Evolutionary conservation across 805 yeast species (phyloP), one percentile per base, ranked within the genome.

Genomic region (Torulaspora microellipsoides): DNA sequence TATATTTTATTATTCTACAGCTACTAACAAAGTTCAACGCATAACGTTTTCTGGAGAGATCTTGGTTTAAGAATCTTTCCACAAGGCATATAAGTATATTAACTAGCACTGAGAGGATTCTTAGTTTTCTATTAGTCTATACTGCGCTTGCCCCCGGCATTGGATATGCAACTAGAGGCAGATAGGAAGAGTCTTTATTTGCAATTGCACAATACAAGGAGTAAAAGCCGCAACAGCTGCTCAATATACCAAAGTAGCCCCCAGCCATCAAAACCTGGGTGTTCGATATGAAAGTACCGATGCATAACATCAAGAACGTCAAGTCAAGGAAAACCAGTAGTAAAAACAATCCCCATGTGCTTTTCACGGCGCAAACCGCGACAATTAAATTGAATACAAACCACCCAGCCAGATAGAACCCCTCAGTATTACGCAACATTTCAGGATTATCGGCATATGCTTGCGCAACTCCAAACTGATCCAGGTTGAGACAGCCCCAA

Each of bases 151-250:
- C 68, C 35, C 63, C 54, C 37, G 83, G 83, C 75, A 80, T 77
- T 40, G 69, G 77, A 25, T 74, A 55, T 14, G 85, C 77, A 44
- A 69, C 68, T 38, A 78, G 62, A 13, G 67, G 65, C 50, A 82
- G 50, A 60, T 81, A 84, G 31, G 83, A 70, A 66, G 82, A 85
- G 43, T 77, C 73, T 12, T 62, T 60, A 43, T 74, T 78, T 6
- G 84, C 82, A 14, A 77, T 68, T 61, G 81, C 83, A 17, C 83
- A 82, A 55, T 72, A 77, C 3, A 84, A 78, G 49, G 80, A 80
- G 59, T 76, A 78, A 75, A 78, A 80, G 12, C 82, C 86, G 40
- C 73, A 52, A 40, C 75, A 63, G 1, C 83, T 72, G 15, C 82
- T 71, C 27, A 80, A 51, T 27, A 81, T 63, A 27, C 86, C 85